Conservation (phyloP, 345 rosid species). For the Ceriops tagal region DNA sequence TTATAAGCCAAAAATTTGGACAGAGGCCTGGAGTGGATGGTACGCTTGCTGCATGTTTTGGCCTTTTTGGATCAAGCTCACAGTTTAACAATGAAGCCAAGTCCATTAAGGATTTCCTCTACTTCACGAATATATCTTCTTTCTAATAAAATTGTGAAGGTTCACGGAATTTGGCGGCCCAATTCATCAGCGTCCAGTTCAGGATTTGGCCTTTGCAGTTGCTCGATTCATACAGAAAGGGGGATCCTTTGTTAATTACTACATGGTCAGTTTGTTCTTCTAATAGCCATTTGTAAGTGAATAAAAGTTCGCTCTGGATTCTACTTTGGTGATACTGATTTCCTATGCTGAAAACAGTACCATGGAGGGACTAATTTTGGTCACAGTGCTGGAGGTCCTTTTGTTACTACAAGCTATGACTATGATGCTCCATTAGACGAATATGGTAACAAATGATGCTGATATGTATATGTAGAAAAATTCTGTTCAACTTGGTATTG, state of each 20-base stretch:
- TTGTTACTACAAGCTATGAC: constrained; percentile 94
- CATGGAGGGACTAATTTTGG: constrained; percentile 99
- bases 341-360: constrained; percentile 50
- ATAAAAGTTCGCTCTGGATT: neutral
- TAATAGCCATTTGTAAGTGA: neutral
- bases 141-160: constrained; percentile 39
- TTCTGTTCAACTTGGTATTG: neutral
- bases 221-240: constrained; percentile 95
- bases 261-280: constrained; percentile 59
- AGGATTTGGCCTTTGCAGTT: constrained; percentile 96
- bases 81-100: neutral
- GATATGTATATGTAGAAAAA: neutral
- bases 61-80: constrained; percentile 10
- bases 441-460: constrained; percentile 56
- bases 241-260: constrained; percentile 92
- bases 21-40: constrained; percentile 99
- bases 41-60: constrained; percentile 20
- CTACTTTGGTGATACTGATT: constrained; percentile 2
- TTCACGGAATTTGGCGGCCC: constrained; percentile 95
- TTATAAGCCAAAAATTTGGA: constrained; percentile 94
- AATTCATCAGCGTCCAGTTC: constrained; percentile 87
- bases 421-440: constrained; percentile 97
- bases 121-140: neutral
- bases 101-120: neutral
- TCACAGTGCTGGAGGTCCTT: constrained; percentile 97